A percentile compares a stretch with the other conserved stretches of the same genome.
Evolutionary conservation across 2,329 filamentous ascomycete genomes (phyloP).

Genomic region (Shiraia sp.): DNA sequence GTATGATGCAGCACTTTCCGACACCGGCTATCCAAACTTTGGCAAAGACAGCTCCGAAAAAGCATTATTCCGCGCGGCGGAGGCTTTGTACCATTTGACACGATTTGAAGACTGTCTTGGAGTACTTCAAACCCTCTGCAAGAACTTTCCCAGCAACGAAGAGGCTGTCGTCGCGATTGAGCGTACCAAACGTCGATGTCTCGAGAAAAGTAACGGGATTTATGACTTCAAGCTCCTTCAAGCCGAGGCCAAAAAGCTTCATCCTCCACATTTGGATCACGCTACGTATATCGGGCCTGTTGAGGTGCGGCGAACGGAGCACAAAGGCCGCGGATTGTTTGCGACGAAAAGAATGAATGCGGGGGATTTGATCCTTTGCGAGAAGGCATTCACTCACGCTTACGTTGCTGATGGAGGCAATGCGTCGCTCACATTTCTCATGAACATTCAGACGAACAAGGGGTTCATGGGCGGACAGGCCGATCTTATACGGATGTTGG

Average conservation of each 20-base stretch:
- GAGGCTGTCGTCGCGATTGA: slow-evolving; percentile 29
- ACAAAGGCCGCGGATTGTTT: slow-evolving; percentile 56
- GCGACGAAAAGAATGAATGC: slow-evolving; percentile 50
- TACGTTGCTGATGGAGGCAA: slow-evolving; percentile 25
- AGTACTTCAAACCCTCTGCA: slow-evolving; percentile 36
- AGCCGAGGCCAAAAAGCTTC: slow-evolving; percentile 45
- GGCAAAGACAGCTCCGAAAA: slow-evolving; percentile 42
- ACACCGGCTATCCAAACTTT: slow-evolving; percentile 25
- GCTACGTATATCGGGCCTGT: slow-evolving; percentile 53
- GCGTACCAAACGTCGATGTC: slow-evolving; percentile 17
- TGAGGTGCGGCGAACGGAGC: slow-evolving; percentile 43
- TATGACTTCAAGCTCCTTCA: slow-evolving; percentile 45
- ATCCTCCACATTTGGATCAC: slow-evolving; percentile 49
- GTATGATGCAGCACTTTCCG: slow-evolving; percentile 43
- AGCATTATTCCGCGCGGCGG: slow-evolving; percentile 48
- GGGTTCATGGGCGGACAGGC: slow-evolving; percentile 44
- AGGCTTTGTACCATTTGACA: slow-evolving; percentile 50
- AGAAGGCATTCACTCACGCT: slow-evolving; percentile 56
- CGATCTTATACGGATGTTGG: slow-evolving; percentile 44
- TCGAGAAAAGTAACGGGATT: slow-evolving; percentile 45
- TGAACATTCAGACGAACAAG: slow-evolving; percentile 43
- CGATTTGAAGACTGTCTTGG: slow-evolving; percentile 43
- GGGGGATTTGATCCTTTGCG: slow-evolving; percentile 40
- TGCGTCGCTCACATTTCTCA: slow-evolving; percentile 31
- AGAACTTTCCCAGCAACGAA: slow-evolving; percentile 29